These are phyloP conservation scores for Tetrahymena malaccensis DNA, from an alignment of 73 alveolate species.

Conservation along the genomic window DNA sequence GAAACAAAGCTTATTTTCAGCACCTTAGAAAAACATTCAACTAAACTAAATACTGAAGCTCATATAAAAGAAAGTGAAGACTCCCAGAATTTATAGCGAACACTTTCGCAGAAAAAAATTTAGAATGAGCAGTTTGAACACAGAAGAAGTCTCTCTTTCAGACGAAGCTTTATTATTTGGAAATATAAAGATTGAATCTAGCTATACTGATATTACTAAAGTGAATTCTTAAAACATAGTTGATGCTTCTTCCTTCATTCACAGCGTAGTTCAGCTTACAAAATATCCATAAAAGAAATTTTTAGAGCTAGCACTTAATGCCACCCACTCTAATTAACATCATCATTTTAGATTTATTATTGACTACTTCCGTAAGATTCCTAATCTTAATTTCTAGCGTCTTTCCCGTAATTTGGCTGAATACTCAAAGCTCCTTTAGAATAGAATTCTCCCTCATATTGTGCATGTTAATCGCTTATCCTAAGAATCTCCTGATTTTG, in stretches of 20 bases:
- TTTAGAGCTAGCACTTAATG: background rate
- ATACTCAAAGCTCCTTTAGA: background rate
- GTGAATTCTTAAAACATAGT: background rate
- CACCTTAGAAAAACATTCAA: background rate
- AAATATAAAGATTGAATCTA: background rate
- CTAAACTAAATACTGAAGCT: background rate
- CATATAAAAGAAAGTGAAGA: background rate
- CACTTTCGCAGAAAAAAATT: background rate
- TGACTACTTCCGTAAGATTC: background rate
- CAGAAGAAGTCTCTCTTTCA: background rate
- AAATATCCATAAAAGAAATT: background rate
- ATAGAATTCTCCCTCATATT: background rate
- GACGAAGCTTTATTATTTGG: background rate
- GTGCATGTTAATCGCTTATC: background rate
- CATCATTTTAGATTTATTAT: background rate
- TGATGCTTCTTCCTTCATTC: background rate
- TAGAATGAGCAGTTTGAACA: background rate
- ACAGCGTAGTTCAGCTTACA: background rate
- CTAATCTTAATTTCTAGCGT: background rate
- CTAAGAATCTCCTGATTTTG: background rate
- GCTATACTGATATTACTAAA: background rate
- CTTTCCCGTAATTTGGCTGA: background rate
- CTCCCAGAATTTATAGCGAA: background rate
- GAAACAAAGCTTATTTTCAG: background rate
- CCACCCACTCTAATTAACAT: background rate